Percentiles rank a stretch among this genome's conserved stretches.
Conservation (phyloP, 768 basidiomycete genomes). For the Serpula lacrymans region DNA sequence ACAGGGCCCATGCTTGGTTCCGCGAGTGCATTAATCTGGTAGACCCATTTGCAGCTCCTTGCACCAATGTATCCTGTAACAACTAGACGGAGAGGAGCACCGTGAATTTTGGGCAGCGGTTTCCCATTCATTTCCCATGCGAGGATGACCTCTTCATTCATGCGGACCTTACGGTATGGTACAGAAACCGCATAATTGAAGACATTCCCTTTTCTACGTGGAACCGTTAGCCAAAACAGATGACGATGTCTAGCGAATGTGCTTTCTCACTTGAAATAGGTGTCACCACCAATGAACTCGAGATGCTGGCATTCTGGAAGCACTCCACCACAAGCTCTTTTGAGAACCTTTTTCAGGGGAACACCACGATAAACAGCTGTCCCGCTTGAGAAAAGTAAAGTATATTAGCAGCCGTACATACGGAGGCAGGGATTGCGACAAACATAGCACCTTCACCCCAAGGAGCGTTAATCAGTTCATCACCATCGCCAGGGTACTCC, state of each 20-base stretch:
- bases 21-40: slow-evolving; percentile 46
- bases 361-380: slow-evolving; percentile 53
- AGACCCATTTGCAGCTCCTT: slow-evolving; percentile 52
- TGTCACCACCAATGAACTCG: slow-evolving; percentile 56
- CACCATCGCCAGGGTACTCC: slow-evolving; percentile 52
- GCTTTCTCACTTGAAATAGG: slow-evolving; percentile 49
- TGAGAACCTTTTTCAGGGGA: slow-evolving; percentile 50
- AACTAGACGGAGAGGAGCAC: slow-evolving; percentile 47
- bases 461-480: slow-evolving; percentile 50
- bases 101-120: slow-evolving; percentile 49
- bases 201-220: slow-evolving; percentile 30
- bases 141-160: slow-evolving; percentile 46
- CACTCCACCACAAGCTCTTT: slow-evolving; percentile 49
- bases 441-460: slow-evolving; percentile 55
- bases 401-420: too few species aligned
- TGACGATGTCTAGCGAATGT: too few species aligned
- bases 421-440: slow-evolving; percentile 5
- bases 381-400: slow-evolving; percentile 32
- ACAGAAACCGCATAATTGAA: slow-evolving; percentile 48
- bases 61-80: slow-evolving; percentile 55
- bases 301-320: slow-evolving; percentile 45
- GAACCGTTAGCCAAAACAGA: not conserved
- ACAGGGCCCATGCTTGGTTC: slow-evolving; percentile 51
- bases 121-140: slow-evolving; percentile 49
- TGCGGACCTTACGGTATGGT: slow-evolving; percentile 45